Evolutionary conservation across 2,329 filamentous ascomycete genomes (phyloP).

Genomic region (Pezicula neosporulosa): DNA sequence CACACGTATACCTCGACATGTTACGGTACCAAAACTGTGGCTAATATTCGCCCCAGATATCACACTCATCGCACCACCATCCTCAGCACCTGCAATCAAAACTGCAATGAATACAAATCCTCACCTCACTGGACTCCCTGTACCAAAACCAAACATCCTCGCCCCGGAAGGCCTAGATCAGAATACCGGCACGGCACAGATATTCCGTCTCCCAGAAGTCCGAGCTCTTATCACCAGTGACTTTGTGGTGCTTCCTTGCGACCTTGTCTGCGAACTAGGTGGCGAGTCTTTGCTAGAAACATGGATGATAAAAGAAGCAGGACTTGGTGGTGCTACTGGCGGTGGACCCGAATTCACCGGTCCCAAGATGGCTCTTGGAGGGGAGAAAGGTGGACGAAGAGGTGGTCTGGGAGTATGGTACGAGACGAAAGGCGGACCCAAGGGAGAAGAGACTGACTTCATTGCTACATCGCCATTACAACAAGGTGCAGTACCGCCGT

Average conservation of each 20-base stretch:
- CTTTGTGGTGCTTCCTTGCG: slow-evolving; percentile 89
- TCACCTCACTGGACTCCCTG: slow-evolving; percentile 69
- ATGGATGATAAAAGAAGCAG: slow-evolving; percentile 84
- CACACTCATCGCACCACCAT: slow-evolving; percentile 61
- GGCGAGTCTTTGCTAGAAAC: slow-evolving; percentile 81
- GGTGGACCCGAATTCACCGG: slow-evolving; percentile 37
- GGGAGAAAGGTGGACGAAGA: slow-evolving; percentile 57
- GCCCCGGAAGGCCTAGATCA: slow-evolving; percentile 74
- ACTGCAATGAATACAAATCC: slow-evolving; percentile 73
- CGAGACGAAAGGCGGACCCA: slow-evolving; percentile 75
- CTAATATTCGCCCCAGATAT: slow-evolving; percentile 43
- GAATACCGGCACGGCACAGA: slow-evolving; percentile 84
- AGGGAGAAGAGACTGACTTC: slow-evolving; percentile 92
- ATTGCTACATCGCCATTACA: slow-evolving; percentile 72
- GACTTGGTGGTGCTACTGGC: slow-evolving; percentile 58
- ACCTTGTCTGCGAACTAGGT: slow-evolving; percentile 85
- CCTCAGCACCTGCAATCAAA: slow-evolving; percentile 62
- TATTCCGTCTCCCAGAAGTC: slow-evolving; percentile 81
- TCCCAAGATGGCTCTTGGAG: slow-evolving; percentile 45
- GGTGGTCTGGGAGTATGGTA: slow-evolving; percentile 91
- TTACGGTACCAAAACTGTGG: background rate
- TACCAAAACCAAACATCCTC: slow-evolving; percentile 71
- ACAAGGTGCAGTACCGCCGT: slow-evolving; percentile 50
- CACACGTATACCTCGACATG: background rate
- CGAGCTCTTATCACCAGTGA: slow-evolving; percentile 75